These are phyloP conservation scores for Tuber borchii DNA, from an alignment of 495 filamentous ascomycete genomes.

Conservation along the genomic window DNA sequence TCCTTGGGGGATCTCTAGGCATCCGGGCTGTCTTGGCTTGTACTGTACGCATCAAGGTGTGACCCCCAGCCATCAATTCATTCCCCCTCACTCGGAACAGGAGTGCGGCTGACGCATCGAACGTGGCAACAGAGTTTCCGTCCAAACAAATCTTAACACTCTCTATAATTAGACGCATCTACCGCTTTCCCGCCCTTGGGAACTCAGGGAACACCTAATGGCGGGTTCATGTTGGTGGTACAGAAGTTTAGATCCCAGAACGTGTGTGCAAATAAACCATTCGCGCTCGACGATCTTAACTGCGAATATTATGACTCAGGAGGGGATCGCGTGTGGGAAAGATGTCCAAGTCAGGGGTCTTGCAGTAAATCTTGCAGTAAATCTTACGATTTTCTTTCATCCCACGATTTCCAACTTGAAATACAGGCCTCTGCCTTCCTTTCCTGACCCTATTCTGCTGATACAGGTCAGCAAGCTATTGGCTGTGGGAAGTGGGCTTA, in stretches of 20 bases:
- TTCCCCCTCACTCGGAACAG: neutral
- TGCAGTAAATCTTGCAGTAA: neutral
- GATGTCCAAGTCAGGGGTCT: neutral
- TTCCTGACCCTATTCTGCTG: neutral
- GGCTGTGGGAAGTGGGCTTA: neutral
- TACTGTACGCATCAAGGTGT: neutral
- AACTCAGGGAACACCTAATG: neutral
- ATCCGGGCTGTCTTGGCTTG: neutral
- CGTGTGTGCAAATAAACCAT: neutral
- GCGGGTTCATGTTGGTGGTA: neutral
- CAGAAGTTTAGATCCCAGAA: neutral
- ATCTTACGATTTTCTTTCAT: neutral
- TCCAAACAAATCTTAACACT: neutral
- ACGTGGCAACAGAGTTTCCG: constrained; percentile 1
- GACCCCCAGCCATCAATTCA: neutral
- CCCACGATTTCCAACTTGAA: neutral
- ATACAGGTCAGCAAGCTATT: neutral
- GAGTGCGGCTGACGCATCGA: neutral
- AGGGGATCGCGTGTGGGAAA: neutral
- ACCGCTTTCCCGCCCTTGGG: neutral
- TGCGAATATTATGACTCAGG: neutral
- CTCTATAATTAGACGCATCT: neutral
- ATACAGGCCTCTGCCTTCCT: neutral
- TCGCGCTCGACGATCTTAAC: neutral
- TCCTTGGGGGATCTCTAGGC: too few relatives aligned